These are phyloP conservation scores for Trichoderma sp. DNA, from an alignment of 2,329 filamentous ascomycete genomes.

Conservation along the genomic window DNA sequence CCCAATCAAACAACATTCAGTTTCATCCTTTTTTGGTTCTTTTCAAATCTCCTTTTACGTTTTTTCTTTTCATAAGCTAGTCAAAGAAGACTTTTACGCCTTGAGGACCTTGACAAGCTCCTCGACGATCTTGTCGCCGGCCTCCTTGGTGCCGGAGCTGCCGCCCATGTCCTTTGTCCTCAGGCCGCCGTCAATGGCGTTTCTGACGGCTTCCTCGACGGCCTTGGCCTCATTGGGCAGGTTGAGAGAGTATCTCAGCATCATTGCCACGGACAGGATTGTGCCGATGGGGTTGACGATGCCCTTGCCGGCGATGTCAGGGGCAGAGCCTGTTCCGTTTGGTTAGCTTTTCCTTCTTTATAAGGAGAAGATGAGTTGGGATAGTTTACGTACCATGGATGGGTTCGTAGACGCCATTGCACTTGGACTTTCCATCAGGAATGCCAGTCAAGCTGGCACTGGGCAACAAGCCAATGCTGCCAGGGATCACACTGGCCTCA, in stretches of 20 bases:
- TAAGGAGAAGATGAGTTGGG: not conserved
- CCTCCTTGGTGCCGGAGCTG: constrained; percentile 64
- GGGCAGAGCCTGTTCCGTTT: constrained; percentile 67
- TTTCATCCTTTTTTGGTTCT: not conserved
- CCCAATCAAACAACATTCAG: not conserved
- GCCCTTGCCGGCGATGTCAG: constrained; percentile 87
- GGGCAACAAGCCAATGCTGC: constrained; percentile 81
- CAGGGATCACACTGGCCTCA: constrained; percentile 91
- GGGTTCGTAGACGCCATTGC: constrained; percentile 96
- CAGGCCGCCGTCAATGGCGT: constrained; percentile 74
- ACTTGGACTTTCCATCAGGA: constrained; percentile 77
- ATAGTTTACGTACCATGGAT: constrained; percentile 71
- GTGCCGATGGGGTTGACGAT: constrained; percentile 91
- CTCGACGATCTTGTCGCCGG: constrained; percentile 70
- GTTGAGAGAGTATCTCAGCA: constrained; percentile 88
- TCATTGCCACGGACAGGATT: constrained; percentile 90
- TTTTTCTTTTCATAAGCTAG: not conserved
- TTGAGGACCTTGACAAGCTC: constrained; percentile 70
- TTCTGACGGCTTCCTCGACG: constrained; percentile 77
- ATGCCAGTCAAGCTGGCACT: constrained; percentile 83
- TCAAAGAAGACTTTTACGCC: constrained; percentile 24
- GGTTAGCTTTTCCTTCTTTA: not conserved
- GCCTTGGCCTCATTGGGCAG: constrained; percentile 72
- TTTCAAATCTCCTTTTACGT: not conserved
- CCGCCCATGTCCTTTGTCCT: constrained; percentile 86